These are phyloP conservation scores for Peribolospora baueri DNA, from an alignment of 768 basidiomycete genomes.

Conservation along the genomic window DNA sequence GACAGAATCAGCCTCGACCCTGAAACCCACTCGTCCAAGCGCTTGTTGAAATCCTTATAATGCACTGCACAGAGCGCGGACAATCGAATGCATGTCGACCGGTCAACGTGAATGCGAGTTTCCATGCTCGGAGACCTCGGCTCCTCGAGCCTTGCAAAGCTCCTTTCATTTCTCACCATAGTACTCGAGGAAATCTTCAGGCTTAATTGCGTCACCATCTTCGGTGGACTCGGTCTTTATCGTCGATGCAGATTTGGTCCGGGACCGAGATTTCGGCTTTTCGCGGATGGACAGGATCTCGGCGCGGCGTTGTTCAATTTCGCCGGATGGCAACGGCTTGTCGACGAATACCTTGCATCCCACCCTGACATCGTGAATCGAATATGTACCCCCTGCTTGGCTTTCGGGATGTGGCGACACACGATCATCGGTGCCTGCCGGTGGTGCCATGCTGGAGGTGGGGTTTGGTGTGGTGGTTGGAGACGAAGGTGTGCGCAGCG, in stretches of 20 bases:
- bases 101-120: conserved; percentile 20
- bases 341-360: conserved; percentile 90
- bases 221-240: conserved; percentile 26
- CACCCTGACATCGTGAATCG: conserved; percentile 47
- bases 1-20: conserved; percentile 61
- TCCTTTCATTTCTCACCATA: conserved; percentile 1
- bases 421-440: too few species aligned
- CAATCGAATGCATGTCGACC: conserved; percentile 36
- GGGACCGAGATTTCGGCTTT: conserved; percentile 28
- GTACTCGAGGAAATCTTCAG: too few species aligned
- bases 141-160: conserved; percentile 23
- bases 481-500: too few species aligned
- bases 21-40: conserved; percentile 88
- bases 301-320: conserved; percentile 68
- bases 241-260: too few species aligned
- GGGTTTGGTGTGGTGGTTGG: too few species aligned
- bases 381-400: too few species aligned
- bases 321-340: conserved; percentile 47
- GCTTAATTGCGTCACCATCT: conserved; percentile 12
- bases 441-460: too few species aligned
- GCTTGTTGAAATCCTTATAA: conserved; percentile 98
- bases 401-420: too few species aligned
- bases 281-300: conserved; percentile 90
- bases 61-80: conserved; percentile 42
- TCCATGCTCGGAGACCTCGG: conserved; percentile 17